phyloP scores from a whole-genome alignment of 73 alveolate species.

The Symbiodinium natans region DNA sequence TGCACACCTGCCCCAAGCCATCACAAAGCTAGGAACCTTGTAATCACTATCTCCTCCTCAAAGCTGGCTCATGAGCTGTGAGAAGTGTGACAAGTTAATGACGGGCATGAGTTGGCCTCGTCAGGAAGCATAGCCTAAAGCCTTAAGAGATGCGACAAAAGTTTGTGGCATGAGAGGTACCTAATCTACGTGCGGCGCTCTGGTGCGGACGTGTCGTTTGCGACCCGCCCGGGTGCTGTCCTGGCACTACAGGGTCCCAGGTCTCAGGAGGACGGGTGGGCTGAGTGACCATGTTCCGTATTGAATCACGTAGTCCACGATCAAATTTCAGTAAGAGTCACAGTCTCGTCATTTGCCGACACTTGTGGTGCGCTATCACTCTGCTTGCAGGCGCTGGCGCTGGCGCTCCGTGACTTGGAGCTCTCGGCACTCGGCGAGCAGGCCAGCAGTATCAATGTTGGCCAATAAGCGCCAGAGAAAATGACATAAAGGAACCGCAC shows the following conservation, averaged over 20 bases:
- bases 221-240: not conserved
- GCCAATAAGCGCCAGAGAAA: no score
- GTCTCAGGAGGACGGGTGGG: slow-evolving; percentile 9
- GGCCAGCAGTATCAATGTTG: not conserved
- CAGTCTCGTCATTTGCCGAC: no score
- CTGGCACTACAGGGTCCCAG: slow-evolving; percentile 56
- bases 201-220: slow-evolving; percentile 51
- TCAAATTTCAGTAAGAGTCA: no score
- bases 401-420: not conserved
- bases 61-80: not conserved
- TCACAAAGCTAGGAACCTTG: not conserved
- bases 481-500: no score
- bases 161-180: not conserved
- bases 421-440: not conserved
- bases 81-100: no score
- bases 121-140: no score
- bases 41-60: not conserved
- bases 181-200: slow-evolving; percentile 35
- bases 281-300: no score
- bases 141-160: no score
- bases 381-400: not conserved
- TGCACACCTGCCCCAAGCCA: not conserved
- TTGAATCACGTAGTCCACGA: no score
- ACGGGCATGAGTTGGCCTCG: no score
- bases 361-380: no score